phyloP scores from a whole-genome alignment of 768 basidiomycete genomes.

The Gelatoporia subvermispora region DNA sequence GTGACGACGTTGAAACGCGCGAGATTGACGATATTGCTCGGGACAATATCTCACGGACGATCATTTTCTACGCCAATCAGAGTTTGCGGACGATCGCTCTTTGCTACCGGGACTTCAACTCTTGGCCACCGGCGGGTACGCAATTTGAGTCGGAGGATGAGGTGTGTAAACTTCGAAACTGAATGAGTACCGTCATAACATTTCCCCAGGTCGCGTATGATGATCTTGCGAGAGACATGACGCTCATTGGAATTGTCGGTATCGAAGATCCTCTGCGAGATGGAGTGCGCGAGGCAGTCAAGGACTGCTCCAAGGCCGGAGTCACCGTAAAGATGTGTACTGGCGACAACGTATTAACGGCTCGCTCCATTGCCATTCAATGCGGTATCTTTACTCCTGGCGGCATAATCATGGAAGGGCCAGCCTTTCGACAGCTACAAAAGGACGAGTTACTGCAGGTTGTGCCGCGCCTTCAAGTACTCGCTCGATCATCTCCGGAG shows the following conservation, averaged over 20 bases:
- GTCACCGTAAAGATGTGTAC: constrained; percentile 98
- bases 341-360: constrained; percentile 93
- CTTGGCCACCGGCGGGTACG: constrained; percentile 72
- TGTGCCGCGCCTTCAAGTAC: constrained; percentile 89
- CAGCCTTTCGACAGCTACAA: constrained; percentile 78
- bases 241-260: constrained; percentile 84
- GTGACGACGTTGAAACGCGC: constrained; percentile 44
- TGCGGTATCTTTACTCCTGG: constrained; percentile 94
- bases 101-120: constrained; percentile 83
- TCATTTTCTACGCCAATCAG: constrained; percentile 98
- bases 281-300: constrained; percentile 86
- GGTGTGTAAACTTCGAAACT: constrained; percentile 29
- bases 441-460: constrained; percentile 71
- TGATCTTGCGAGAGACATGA: constrained; percentile 65
- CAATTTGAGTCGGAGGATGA: constrained; percentile 43
- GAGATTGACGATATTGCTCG: constrained; percentile 61
- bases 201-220: constrained; percentile 59
- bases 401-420: constrained; percentile 98
- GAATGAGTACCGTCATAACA: no score
- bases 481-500: constrained; percentile 95
- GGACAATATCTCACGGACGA: constrained; percentile 87
- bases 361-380: constrained; percentile 93
- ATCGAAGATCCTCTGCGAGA: constrained; percentile 95
- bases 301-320: constrained; percentile 82
- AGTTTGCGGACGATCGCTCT: constrained; percentile 90